Evolutionary conservation across 106 monocot species (phyloP).

Genomic region (Dioscorea dumetorum): DNA sequence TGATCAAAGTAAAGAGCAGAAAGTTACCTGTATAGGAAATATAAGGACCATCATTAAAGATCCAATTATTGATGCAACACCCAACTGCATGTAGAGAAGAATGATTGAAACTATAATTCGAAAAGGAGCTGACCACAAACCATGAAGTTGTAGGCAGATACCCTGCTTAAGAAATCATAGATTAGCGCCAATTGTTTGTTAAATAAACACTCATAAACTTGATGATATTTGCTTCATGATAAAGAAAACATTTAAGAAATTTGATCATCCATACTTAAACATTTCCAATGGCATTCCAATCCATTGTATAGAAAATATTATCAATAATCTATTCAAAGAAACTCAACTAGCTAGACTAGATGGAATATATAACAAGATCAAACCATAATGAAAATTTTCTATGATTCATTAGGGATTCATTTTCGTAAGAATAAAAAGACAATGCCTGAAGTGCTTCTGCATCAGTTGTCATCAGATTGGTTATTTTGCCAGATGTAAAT

Average conservation of each 20-base stretch:
- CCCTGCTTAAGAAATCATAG: slow-evolving; percentile 41
- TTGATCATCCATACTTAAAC: no score
- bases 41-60: slow-evolving; percentile 68
- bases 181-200: neutral
- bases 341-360: no score
- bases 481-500: slow-evolving; percentile 89
- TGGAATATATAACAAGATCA: no score
- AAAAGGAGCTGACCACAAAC: slow-evolving; percentile 96
- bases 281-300: neutral
- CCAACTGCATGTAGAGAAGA: slow-evolving; percentile 73
- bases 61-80: slow-evolving; percentile 77
- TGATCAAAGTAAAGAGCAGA: no score
- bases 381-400: no score
- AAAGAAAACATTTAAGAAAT: neutral
- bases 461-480: slow-evolving; percentile 97
- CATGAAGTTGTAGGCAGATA: slow-evolving; percentile 88
- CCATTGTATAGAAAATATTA: neutral
- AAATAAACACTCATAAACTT: neutral
- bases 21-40: slow-evolving; percentile 81
- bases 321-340: neutral
- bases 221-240: neutral
- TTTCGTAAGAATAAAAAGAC: neutral
- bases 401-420: neutral
- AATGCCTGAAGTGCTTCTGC: slow-evolving; percentile 77
- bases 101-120: slow-evolving; percentile 58